Conservation (phyloP, 2,329 filamentous ascomycete species). For the Huntiella savannae region DNA sequence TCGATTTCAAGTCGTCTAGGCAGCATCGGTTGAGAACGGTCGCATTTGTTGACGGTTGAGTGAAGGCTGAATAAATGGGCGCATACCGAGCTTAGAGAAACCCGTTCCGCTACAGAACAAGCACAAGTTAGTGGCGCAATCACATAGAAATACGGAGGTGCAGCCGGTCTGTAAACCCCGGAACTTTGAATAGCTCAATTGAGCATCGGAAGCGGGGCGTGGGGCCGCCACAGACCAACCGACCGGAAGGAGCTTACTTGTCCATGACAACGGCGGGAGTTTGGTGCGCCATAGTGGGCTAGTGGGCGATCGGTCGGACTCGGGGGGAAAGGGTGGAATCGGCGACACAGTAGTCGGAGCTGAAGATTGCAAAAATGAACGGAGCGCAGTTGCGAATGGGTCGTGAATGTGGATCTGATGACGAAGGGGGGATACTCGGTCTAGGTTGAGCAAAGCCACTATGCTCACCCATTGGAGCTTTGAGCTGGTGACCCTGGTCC, state of each 20-base stretch:
- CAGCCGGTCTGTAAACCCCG: no score
- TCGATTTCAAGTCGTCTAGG: no score
- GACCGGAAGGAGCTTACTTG: conserved; percentile 57
- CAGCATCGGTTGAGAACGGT: background rate
- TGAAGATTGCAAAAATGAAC: background rate
- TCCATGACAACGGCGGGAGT: conserved; percentile 99
- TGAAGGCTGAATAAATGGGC: conserved; percentile 5
- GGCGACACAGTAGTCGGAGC: background rate
- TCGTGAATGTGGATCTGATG: conserved; percentile 4
- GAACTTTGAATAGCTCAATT: background rate
- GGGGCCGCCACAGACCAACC: background rate
- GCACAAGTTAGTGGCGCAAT: conserved; percentile 19
- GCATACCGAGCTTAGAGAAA: conserved; percentile 91
- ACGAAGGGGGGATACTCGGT: conserved; percentile 9
- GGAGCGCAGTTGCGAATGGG: background rate
- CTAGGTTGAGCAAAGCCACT: conserved; percentile 6
- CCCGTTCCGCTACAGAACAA: conserved; percentile 67
- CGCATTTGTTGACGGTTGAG: conserved; percentile 6
- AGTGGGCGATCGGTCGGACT: conserved; percentile 4
- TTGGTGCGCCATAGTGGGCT: conserved; percentile 67
- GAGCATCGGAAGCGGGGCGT: conserved; percentile 5
- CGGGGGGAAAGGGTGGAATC: background rate
- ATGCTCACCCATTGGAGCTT: conserved; percentile 1
- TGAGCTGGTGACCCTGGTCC: background rate
- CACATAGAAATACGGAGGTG: background rate